Conservation (phyloP, 257 asterid species). For the Primulina huaijiensis region DNA sequence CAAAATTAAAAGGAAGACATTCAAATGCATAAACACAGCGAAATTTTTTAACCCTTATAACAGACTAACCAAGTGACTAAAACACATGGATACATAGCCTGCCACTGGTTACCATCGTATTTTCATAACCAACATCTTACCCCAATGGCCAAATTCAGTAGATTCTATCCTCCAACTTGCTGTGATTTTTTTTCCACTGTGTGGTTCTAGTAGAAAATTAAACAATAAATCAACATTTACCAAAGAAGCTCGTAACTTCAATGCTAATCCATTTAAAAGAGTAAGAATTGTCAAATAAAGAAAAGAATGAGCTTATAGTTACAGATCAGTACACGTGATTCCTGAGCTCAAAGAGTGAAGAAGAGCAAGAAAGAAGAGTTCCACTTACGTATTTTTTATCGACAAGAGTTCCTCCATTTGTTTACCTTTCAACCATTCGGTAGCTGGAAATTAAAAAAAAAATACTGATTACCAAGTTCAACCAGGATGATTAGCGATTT, state of each 20-base stretch:
- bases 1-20: not conserved
- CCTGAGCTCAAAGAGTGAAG: not conserved
- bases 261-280: too few species aligned
- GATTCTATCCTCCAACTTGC: not conserved
- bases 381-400: slow-evolving; percentile 81
- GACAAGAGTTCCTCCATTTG: slow-evolving; percentile 77
- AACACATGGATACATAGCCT: not conserved
- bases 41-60: too few species aligned
- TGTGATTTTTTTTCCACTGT: too few species aligned
- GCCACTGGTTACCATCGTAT: not conserved
- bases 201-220: not conserved
- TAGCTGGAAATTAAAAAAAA: slow-evolving; percentile 46
- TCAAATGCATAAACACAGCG: not conserved
- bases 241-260: not conserved
- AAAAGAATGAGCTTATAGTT: not conserved
- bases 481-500: not conserved
- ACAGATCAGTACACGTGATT: not conserved
- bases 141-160: not conserved
- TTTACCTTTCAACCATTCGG: slow-evolving; percentile 91
- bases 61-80: not conserved
- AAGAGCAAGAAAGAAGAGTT: not conserved
- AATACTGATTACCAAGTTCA: not conserved
- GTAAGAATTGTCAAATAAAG: not conserved
- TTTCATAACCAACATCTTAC: too few species aligned
- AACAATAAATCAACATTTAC: not conserved